Percentiles rank a stretch among this genome's conserved stretches.
Conservation (phyloP, 2,329 filamentous ascomycete species). For the Cordyceps cicadae region DNA sequence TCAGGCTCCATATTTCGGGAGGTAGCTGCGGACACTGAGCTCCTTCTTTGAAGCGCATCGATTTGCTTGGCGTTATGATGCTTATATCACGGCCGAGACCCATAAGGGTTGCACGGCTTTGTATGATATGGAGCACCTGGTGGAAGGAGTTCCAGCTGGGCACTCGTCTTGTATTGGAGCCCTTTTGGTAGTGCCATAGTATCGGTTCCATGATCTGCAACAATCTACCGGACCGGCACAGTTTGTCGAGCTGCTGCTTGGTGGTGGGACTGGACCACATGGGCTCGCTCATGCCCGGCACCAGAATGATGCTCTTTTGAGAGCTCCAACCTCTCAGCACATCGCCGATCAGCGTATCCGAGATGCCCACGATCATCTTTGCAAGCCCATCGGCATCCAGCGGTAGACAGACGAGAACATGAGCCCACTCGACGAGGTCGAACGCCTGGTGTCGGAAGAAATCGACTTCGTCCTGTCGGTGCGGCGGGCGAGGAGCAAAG, state of each 20-base stretch:
- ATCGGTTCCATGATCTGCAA: constrained; percentile 73
- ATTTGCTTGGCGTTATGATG: constrained; percentile 34
- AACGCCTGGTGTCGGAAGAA: constrained; percentile 43
- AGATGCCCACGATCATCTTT: constrained; percentile 79
- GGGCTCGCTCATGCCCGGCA: constrained; percentile 79
- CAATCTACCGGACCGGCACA: constrained; percentile 72
- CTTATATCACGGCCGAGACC: constrained; percentile 66
- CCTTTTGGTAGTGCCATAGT: constrained; percentile 66
- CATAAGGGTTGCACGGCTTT: constrained; percentile 68
- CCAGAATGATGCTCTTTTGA: constrained; percentile 73
- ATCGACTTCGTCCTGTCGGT: constrained; percentile 41
- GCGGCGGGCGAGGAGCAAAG: constrained; percentile 23
- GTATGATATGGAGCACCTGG: constrained; percentile 64
- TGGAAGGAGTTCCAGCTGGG: constrained; percentile 58
- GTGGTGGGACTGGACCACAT: constrained; percentile 91
- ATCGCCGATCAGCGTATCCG: constrained; percentile 72
- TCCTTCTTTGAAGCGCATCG: constrained; percentile 25
- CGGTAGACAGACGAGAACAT: constrained; percentile 75
- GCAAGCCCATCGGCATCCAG: constrained; percentile 78
- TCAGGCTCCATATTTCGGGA: constrained; percentile 80
- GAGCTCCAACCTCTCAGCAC: constrained; percentile 80
- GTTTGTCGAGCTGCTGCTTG: constrained; percentile 76
- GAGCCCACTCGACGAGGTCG: constrained; percentile 78
- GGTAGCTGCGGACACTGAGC: constrained; percentile 50
- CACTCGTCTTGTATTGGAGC: constrained; percentile 41